Base-by-base conservation (phyloP, 768 basidiomycete genomes). In the Rhizopogon salebrosus region DNA sequence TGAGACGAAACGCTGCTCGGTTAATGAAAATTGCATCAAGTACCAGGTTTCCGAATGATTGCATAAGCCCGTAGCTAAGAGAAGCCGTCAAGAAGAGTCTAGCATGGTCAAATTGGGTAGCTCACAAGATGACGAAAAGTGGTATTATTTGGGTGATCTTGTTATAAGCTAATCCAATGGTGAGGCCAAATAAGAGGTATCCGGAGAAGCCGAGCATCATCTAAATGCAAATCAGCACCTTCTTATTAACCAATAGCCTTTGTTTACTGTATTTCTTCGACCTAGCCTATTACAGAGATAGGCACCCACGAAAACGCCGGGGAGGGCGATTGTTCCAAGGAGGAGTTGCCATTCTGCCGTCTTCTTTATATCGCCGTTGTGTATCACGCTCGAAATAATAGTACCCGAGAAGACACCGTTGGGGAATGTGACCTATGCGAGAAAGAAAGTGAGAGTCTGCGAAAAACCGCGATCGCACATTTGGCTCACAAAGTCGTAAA, bases 271-370 rank as follows among this genome's bases (percentile, higher is more conserved):
- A 56, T 84, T 80, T 39, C 80, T 73, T 54, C 83, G 73, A 16
- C 83, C 83, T 16, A 83, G 61, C 26, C 72, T 72, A 54, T 80
- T 80, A 60, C 78, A 80, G 18, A 81, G 70, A 53, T 66, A 63
- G 14, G 72, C 77, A 35, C 78, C 77, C 7, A 78, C 71, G 38
- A 82, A 72, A 53, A 80, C 72, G 46, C 86, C 87, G 18, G 86
- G 86, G 13, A 89, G 66, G 1, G 85, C 75, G 51, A 87, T 75
- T 11, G 76, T 60, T 18, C 80, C 80, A 4, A 87, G 75, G 3
- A 87, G 71, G n/a, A 87, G 75, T 59, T 85, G 84, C 74, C 77
- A 87, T 64, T 87, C 85, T 3, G 85, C 84, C 3, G 80, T 88
- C 52, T 66, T 55, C 62, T 81, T 83, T 64, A 84, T 75, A 59